These are phyloP conservation scores for Wickerhamiella domercqiae DNA, from an alignment of 805 yeast species.

Conservation along the genomic window DNA sequence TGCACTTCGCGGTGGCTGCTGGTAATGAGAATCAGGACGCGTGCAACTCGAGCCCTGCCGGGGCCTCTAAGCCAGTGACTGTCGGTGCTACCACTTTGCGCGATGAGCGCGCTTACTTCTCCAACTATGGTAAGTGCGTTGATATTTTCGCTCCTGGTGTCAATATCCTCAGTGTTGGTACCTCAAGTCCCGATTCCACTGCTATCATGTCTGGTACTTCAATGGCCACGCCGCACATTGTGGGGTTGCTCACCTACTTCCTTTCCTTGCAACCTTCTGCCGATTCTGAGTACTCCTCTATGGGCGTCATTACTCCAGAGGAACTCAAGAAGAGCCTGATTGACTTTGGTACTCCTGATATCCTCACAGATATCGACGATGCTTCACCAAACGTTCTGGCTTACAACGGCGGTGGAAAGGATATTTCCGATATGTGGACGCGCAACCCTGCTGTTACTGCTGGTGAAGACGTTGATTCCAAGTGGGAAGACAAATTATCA, in stretches of 20 bases:
- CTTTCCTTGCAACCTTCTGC: constrained; percentile 66
- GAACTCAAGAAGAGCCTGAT: constrained; percentile 39
- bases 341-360: constrained; percentile 35
- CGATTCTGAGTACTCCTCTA: constrained; percentile 33
- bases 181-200: constrained; percentile 19
- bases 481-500: too few relatives aligned
- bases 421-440: constrained; percentile 37
- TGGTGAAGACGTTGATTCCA: too few relatives aligned
- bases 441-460: neutral
- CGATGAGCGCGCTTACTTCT: constrained; percentile 86
- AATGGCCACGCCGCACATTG: constrained; percentile 95
- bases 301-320: constrained; percentile 34
- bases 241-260: constrained; percentile 82
- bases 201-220: constrained; percentile 68
- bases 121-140: constrained; percentile 91
- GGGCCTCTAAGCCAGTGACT: constrained; percentile 45
- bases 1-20: constrained; percentile 50
- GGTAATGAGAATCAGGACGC: constrained; percentile 93
- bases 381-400: constrained; percentile 44
- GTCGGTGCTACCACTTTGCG: constrained; percentile 89
- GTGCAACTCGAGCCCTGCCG: constrained; percentile 82
- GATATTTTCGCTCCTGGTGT: constrained; percentile 96
- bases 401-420: constrained; percentile 45
- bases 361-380: constrained; percentile 31
- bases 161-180: constrained; percentile 48